Percentiles rank a stretch among this genome's conserved stretches.
Evolutionary conservation across 352 stramenopile species (phyloP).

Genomic region (Pythium dissotocum): DNA sequence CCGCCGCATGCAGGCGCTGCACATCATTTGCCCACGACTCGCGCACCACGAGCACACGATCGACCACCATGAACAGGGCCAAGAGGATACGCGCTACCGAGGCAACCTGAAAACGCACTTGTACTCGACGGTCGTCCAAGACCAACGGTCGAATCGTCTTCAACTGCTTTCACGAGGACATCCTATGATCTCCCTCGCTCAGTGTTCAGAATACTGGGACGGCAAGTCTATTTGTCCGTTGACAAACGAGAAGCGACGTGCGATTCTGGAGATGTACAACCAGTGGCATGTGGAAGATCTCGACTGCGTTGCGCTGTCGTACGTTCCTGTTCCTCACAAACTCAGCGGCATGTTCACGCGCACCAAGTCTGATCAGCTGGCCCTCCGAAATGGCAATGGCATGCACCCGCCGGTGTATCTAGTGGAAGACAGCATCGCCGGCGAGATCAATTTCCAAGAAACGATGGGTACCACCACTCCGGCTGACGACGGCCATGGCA

Average conservation of each 20-base stretch:
- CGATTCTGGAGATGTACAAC: slow-evolving; percentile 89
- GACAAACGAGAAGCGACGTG: slow-evolving; percentile 72
- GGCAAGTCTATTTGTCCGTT: slow-evolving; percentile 86
- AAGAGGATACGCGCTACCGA: slow-evolving; percentile 81
- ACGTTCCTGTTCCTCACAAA: slow-evolving; percentile 78
- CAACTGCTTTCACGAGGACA: slow-evolving; percentile 81
- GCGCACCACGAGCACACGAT: slow-evolving; percentile 83
- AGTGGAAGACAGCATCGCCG: slow-evolving; percentile 67
- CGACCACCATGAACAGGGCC: slow-evolving; percentile 83
- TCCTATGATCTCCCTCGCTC: slow-evolving; percentile 64
- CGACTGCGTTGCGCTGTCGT: slow-evolving; percentile 83
- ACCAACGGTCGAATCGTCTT: slow-evolving; percentile 77
- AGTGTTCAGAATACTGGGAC: slow-evolving; percentile 88
- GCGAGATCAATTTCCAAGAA: slow-evolving; percentile 46
- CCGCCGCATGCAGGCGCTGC: slow-evolving; percentile 66
- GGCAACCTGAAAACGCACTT: slow-evolving; percentile 87
- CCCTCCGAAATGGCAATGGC: slow-evolving; percentile 24
- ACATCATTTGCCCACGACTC: slow-evolving; percentile 81
- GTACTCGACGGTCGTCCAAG: slow-evolving; percentile 82
- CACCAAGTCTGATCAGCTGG: slow-evolving; percentile 22
- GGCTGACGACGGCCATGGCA: slow-evolving; percentile 16
- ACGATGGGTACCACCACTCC: slow-evolving; percentile 17
- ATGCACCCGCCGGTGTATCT: slow-evolving; percentile 78
- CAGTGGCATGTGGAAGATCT: slow-evolving; percentile 88
- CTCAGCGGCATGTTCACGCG: slow-evolving; percentile 55